Evolutionary conservation across 192 early-diverging fungal species (phyloP).

Genomic region (Umbelopsis vinacea): DNA sequence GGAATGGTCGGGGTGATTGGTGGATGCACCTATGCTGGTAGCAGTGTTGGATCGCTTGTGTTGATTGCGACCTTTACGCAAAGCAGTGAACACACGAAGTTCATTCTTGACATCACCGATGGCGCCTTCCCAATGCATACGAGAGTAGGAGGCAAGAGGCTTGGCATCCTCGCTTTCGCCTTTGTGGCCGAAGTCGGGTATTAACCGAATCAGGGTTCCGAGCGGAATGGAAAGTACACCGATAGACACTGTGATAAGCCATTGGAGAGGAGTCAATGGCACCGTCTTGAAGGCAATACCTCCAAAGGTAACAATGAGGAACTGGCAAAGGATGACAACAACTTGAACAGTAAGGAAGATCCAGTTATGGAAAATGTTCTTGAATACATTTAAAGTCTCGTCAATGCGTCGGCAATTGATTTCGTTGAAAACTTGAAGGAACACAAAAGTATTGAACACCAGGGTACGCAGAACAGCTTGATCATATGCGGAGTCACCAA

Average conservation of each 20-base stretch:
- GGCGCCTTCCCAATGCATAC: conserved; percentile 45
- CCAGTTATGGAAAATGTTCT: conserved; percentile 78
- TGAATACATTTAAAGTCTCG: conserved; percentile 85
- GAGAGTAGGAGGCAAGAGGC: conserved; percentile 39
- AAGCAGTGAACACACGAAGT: conserved; percentile 29
- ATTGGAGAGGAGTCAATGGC: conserved; percentile 67
- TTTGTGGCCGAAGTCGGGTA: conserved; percentile 65
- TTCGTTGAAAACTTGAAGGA: conserved; percentile 94
- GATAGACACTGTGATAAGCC: conserved; percentile 79
- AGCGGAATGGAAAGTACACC: conserved; percentile 83
- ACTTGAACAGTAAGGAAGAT: conserved; percentile 82
- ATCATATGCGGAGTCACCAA: conserved; percentile 43
- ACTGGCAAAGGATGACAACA: conserved; percentile 74
- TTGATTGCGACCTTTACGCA: conserved; percentile 20
- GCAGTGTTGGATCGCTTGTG: neutral
- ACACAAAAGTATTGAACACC: conserved; percentile 94
- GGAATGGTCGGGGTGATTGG: neutral
- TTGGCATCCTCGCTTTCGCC: conserved; percentile 37
- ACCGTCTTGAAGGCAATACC: conserved; percentile 88
- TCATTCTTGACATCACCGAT: conserved; percentile 41
- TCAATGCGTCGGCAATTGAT: conserved; percentile 89
- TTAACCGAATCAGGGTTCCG: conserved; percentile 76
- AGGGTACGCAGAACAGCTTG: conserved; percentile 68
- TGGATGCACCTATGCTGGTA: neutral
- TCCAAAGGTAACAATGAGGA: conserved; percentile 86